Conservation (phyloP, 2,329 filamentous ascomycete species). For the Ceratocystis papillata region DNA sequence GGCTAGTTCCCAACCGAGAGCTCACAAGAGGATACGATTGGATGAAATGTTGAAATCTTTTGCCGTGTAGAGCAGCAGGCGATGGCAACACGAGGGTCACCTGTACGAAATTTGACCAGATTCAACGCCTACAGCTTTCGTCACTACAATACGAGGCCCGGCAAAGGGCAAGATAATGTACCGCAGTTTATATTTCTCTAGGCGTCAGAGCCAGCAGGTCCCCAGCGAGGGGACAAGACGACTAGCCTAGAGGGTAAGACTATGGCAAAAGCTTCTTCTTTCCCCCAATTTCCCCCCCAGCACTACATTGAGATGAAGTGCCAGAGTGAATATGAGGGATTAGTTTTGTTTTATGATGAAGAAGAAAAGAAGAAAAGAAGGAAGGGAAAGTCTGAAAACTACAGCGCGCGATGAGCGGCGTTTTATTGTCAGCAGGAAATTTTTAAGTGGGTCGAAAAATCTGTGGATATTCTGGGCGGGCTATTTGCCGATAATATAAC, state of each 20-base stretch:
- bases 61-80: neutral
- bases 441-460: slow-evolving; percentile 15
- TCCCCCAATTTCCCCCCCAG: slow-evolving; percentile 65
- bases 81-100: too few relatives aligned
- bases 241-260: slow-evolving; percentile 42
- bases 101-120: too few relatives aligned
- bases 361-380: slow-evolving; percentile 29
- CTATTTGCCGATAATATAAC: neutral
- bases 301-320: slow-evolving; percentile 41
- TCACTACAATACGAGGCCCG: neutral
- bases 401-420: neutral
- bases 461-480: neutral
- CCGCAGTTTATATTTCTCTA: slow-evolving; percentile 33
- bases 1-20: slow-evolving; percentile 26
- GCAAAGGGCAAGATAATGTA: slow-evolving; percentile 26
- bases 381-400: slow-evolving; percentile 21
- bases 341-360: slow-evolving; percentile 28
- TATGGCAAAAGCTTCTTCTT: slow-evolving; percentile 35
- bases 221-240: slow-evolving; percentile 24
- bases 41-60: slow-evolving; percentile 29
- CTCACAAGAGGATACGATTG: slow-evolving; percentile 32
- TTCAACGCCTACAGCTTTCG: too few relatives aligned
- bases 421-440: slow-evolving; percentile 17
- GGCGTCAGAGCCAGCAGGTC: slow-evolving; percentile 23
- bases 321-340: slow-evolving; percentile 61